These are phyloP conservation scores for Apiospora kogelbergensis DNA, from an alignment of 2,329 filamentous ascomycete genomes.

Conservation along the genomic window DNA sequence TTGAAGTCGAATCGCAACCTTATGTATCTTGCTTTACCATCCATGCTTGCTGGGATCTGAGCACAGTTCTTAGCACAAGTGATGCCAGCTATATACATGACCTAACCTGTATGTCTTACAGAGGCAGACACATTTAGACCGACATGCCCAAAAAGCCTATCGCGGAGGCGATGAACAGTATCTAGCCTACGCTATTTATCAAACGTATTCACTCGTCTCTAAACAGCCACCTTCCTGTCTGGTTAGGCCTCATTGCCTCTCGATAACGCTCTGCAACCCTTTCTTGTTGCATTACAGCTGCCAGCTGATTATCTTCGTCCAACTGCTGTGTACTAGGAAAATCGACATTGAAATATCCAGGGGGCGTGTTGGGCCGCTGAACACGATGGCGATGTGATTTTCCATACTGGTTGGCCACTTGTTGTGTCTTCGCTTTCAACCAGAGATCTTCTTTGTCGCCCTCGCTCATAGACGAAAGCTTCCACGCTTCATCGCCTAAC, in stretches of 20 bases:
- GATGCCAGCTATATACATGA: background rate
- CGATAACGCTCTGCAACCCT: conserved; percentile 72
- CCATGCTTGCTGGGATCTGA: background rate
- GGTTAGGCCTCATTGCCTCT: conserved; percentile 70
- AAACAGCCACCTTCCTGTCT: conserved; percentile 75
- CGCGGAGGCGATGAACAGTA: background rate
- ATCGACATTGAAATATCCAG: conserved; percentile 87
- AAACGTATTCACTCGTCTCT: conserved; percentile 60
- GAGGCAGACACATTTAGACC: background rate
- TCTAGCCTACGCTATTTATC: background rate
- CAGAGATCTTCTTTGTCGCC: conserved; percentile 67
- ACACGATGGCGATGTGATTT: conserved; percentile 72
- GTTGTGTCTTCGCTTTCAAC: conserved; percentile 71
- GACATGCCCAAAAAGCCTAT: background rate
- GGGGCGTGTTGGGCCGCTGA: conserved; percentile 70
- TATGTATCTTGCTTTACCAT: background rate
- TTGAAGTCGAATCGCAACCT: background rate
- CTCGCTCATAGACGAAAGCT: conserved; percentile 55
- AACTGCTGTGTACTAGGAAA: conserved; percentile 88
- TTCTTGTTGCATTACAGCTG: conserved; percentile 60
- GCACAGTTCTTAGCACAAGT: background rate
- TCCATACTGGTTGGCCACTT: conserved; percentile 73
- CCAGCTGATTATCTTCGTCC: conserved; percentile 63
- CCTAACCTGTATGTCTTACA: background rate
- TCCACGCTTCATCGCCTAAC: conserved; percentile 59